Evolutionary conservation across 1,139 yeast genomes (phyloP), one percentile per base, ranked within the genome.

Genomic region (Suhomyces maxii): DNA sequence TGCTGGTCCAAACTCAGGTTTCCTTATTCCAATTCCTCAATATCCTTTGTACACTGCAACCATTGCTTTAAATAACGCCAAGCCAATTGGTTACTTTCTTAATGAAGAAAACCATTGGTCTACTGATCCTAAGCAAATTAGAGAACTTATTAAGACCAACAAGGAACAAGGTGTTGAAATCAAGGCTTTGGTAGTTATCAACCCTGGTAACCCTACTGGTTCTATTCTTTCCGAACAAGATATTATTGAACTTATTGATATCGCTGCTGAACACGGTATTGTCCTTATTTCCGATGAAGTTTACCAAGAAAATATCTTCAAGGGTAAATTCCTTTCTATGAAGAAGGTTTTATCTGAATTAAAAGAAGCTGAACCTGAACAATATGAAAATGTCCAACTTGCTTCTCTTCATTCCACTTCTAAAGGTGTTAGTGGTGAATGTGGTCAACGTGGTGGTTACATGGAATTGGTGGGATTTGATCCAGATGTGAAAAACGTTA

Each of bases 391-490:
- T 50, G 95, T 93, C 38, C 96, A 90, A 62, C 77, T 95, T 52
- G 98, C 95, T 2, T 91, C 98, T 2, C 74, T 93, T 55, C 98
- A 93, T 66, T 90, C 98, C 12, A 90, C 96, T 35, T 91, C 98
- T 14, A 93, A 93, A 71, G 99, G 99, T 64, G 89, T 90, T 60
- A 81, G 90, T 56, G 99, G 99, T 49, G 99, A 93, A 71, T 93
- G 99, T 76, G 99, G 99, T 48, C 99, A 93, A 72, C 84, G 99
- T 69, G 99, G 98, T 59, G 99, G 99, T 5, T 95, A 91, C 74
- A 88, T 93, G 95, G 99, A 93, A 68, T 71, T 91, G 11, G 80
- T 84, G 12, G 97, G 97, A 1, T 88, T 93, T 67, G 71, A 79
- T 26, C 74, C 75, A 5, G 91, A 86, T 41, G 85, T 91, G 13